phyloP scores from a whole-genome alignment of 2,329 filamentous ascomycete genomes.

The Nemania abortiva region DNA sequence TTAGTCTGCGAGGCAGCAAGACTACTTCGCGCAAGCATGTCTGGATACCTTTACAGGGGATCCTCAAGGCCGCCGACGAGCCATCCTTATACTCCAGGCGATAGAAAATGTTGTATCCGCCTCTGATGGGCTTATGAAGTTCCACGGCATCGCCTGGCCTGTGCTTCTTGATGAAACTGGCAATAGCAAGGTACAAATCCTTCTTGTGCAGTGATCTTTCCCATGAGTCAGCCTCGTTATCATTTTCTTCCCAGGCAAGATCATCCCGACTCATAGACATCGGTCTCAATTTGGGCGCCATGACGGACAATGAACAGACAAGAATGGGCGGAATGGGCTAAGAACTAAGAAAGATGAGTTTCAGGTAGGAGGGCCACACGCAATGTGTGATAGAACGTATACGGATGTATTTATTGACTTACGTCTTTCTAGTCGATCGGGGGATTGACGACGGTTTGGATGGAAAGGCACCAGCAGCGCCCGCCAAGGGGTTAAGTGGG shows the following conservation, averaged over 20 bases:
- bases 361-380: too few relatives aligned
- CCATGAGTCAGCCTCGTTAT: conserved; percentile 45
- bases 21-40: too few relatives aligned
- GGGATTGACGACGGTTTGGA: too few relatives aligned
- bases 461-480: too few relatives aligned
- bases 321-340: too few relatives aligned
- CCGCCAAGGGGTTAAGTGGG: too few relatives aligned
- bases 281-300: conserved; percentile 46
- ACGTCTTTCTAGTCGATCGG: too few relatives aligned
- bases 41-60: conserved; percentile 45
- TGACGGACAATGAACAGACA: conserved; percentile 23
- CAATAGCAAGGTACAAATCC: conserved; percentile 41
- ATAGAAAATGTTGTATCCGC: conserved; percentile 51
- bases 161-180: conserved; percentile 45
- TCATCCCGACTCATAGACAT: conserved; percentile 46
- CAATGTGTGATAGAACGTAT: too few relatives aligned
- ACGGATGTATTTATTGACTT: too few relatives aligned
- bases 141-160: conserved; percentile 40
- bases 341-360: too few relatives aligned
- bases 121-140: conserved; percentile 47
- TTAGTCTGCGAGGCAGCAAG: too few relatives aligned
- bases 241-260: conserved; percentile 48
- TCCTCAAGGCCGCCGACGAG: conserved; percentile 49
- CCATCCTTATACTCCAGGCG: conserved; percentile 52
- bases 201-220: conserved; percentile 41